Base-by-base conservation (phyloP, 805 yeast species). In the Starmerella kuoi region DNA sequence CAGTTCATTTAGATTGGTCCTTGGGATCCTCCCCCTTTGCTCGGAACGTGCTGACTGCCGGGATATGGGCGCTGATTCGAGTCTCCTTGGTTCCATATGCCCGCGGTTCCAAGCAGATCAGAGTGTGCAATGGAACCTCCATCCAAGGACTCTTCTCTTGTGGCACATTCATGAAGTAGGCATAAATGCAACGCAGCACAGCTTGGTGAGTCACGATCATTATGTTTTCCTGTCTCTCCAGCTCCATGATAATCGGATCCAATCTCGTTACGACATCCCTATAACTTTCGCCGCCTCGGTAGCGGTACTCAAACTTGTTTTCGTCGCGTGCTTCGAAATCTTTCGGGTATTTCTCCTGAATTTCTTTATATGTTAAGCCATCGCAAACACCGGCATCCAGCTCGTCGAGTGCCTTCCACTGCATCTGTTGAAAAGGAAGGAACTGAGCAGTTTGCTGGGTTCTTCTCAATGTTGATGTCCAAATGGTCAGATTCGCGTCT, bases 71-170 rank as follows among this genome's bases (percentile, higher is more conserved):
- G 54, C 85, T 85, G 45, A 91, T 83, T 53, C 93, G 71, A 17
- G 88, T 80, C 15, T 87, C 97, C 33, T 77, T 63, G 0, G 98
- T 87, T 38, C 78, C 79, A 56, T 84, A 87, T 0, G 98, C 95
- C 44, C 94, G 71, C n/a, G 96, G 95, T 60, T 91, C 97, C 49
- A 91, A 67, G 58, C 85, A 81, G 55, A 91, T 91, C 59, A 91
- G 66, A 0, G 98, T 91, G 59, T 91, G 99, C 54, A 91, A 67
- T 5, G 99, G 99, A 45, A 91, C 93, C 31, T 93, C 84, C 95
- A 91, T 86, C 98, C 98, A 91, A 4, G 99, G 99, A 45, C 87
- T 75, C 60, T 85, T 88, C 55, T 88, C 95, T 61, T 88, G 97
- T 4, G 96, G 95, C 17, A 91, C 94, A 59, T 91, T 88, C 97